Conservation (phyloP, 192 early-diverging fungal species). For the Coemansia erecta region DNA sequence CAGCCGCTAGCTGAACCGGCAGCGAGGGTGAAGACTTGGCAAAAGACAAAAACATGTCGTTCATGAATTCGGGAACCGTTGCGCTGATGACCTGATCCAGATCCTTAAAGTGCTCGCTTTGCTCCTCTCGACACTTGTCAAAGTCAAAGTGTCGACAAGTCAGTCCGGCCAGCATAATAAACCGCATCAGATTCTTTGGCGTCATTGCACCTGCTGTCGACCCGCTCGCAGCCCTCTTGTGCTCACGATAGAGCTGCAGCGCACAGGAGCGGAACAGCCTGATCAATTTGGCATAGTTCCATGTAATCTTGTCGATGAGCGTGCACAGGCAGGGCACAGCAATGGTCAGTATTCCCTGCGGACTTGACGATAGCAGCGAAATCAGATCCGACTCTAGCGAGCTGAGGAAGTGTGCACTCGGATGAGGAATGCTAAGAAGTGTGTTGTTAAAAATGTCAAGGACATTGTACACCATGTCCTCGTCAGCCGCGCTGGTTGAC, state of each 20-base stretch:
- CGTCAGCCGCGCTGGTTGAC: conserved; percentile 42
- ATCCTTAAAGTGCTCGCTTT: conserved; percentile 36
- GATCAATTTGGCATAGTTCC: conserved; percentile 51
- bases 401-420: conserved; percentile 55
- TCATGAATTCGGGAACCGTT: conserved; percentile 30
- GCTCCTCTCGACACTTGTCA: conserved; percentile 54
- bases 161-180: conserved; percentile 72
- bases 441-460: conserved; percentile 56
- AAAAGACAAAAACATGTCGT: conserved; percentile 49
- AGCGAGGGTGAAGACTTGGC: conserved; percentile 21
- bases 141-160: conserved; percentile 80
- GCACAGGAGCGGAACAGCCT: conserved; percentile 55
- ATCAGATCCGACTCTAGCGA: conserved; percentile 64
- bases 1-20: conserved; percentile 55
- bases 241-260: conserved; percentile 56
- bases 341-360: conserved; percentile 59
- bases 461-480: conserved; percentile 56
- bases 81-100: conserved; percentile 34
- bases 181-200: conserved; percentile 57
- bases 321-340: conserved; percentile 73
- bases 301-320: conserved; percentile 62
- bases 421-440: conserved; percentile 46
- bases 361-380: conserved; percentile 55
- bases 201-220: conserved; percentile 19
- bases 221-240: conserved; percentile 31